A percentile compares a stretch with the other conserved stretches of the same genome.
These are phyloP conservation scores for Gracilaria domingensis DNA, from an alignment of 23 red algal species.

Conservation along the genomic window DNA sequence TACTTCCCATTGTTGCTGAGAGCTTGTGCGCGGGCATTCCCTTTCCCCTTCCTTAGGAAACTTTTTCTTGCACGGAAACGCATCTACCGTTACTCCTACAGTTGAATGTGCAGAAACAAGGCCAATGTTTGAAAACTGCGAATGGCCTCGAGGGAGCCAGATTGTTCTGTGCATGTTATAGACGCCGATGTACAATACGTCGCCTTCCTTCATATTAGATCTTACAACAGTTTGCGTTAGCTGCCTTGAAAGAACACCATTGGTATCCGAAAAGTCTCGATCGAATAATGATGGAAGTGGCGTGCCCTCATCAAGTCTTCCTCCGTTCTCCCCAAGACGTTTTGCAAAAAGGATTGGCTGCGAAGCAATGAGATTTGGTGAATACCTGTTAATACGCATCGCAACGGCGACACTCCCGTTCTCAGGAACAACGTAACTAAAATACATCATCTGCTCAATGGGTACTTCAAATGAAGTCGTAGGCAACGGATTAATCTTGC, in stretches of 20 bases:
- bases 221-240: conserved; percentile 30
- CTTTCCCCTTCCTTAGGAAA: conserved; percentile 3
- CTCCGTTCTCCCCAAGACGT: conserved; percentile 48
- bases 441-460: conserved; percentile 22
- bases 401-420: conserved; percentile 31
- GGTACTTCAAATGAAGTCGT: conserved; percentile 33
- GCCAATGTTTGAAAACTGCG: neutral
- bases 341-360: conserved; percentile 61
- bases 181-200: conserved; percentile 42
- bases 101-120: neutral
- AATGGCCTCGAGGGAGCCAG: conserved; percentile 34
- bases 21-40: neutral
- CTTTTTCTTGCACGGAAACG: conserved; percentile 31
- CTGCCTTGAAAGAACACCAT: conserved; percentile 17
- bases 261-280: conserved; percentile 10
- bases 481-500: neutral
- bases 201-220: neutral
- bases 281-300: conserved; percentile 55
- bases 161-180: conserved; percentile 38
- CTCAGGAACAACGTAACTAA: conserved; percentile 31
- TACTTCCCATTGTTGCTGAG: conserved; percentile 33
- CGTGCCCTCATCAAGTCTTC: conserved; percentile 5
- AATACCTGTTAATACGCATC: conserved; percentile 1
- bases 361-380: neutral
- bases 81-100: conserved; percentile 33